These are phyloP conservation scores for Pythium sp. DNA, from an alignment of 352 stramenopile species.

Conservation along the genomic window DNA sequence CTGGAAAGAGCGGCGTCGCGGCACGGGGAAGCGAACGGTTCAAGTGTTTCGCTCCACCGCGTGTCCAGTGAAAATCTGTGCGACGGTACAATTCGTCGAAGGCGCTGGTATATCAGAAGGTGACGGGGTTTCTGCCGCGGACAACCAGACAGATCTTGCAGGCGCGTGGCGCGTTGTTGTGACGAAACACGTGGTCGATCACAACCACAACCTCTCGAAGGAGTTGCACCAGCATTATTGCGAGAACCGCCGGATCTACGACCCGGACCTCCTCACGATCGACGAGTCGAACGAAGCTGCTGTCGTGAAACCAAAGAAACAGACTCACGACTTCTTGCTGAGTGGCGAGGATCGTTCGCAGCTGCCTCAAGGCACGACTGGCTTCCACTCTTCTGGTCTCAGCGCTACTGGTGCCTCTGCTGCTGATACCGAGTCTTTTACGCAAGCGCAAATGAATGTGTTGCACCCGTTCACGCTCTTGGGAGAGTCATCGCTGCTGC, in stretches of 20 bases:
- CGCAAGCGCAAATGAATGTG: neutral
- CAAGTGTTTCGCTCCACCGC: constrained; percentile 62
- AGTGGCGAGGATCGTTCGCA: neutral
- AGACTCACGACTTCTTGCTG: constrained; percentile 3
- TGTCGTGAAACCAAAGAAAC: constrained; percentile 27
- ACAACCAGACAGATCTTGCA: constrained; percentile 1
- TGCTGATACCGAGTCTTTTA: neutral
- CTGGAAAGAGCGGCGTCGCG: constrained; percentile 76
- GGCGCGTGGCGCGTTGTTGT: constrained; percentile 64
- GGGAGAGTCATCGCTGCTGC: neutral
- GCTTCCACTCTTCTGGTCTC: neutral
- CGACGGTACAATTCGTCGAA: constrained; percentile 60
- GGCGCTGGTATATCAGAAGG: neutral
- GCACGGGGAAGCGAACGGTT: constrained; percentile 58
- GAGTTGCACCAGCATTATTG: constrained; percentile 75
- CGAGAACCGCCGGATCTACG: constrained; percentile 77
- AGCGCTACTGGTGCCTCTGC: neutral
- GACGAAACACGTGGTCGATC: constrained; percentile 70
- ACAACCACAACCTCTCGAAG: constrained; percentile 80
- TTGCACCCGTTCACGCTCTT: neutral
- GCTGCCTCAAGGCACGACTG: neutral
- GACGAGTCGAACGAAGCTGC: constrained; percentile 33
- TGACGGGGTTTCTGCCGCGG: neutral
- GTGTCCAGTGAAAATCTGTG: constrained; percentile 79
- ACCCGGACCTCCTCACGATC: constrained; percentile 65